Percentiles rank a stretch among this genome's conserved stretches.
These are phyloP conservation scores for Handroanthus guayacan DNA, from an alignment of 257 asterid genomes.

Conservation along the genomic window DNA sequence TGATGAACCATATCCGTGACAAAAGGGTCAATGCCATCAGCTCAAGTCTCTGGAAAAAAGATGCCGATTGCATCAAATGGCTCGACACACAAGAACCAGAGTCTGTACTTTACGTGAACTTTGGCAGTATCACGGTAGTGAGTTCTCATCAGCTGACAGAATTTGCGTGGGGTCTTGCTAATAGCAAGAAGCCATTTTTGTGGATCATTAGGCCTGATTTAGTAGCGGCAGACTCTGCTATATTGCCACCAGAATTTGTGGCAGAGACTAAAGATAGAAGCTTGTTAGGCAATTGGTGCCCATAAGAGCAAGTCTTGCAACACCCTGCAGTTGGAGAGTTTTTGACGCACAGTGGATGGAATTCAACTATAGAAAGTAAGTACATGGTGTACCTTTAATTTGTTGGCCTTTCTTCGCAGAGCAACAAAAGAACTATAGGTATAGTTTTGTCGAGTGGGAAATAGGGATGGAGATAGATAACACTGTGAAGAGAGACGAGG, in stretches of 20 bases:
- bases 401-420: conserved; percentile 64
- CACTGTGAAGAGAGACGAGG: conserved; percentile 50
- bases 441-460: conserved; percentile 50
- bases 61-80: conserved; percentile 45
- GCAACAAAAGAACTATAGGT: conserved; percentile 57
- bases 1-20: conserved; percentile 39
- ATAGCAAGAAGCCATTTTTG: conserved; percentile 45
- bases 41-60: conserved; percentile 56
- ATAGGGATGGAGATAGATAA: conserved; percentile 50
- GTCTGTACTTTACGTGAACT: conserved; percentile 55
- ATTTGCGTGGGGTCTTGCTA: conserved; percentile 65
- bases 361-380: conserved; percentile 30
- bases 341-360: conserved; percentile 62
- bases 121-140: conserved; percentile 54
- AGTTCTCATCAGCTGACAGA: conserved; percentile 50
- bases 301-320: conserved; percentile 51
- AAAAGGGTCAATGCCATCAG: conserved; percentile 33
- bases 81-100: conserved; percentile 43
- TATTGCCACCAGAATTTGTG: conserved; percentile 50
- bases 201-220: conserved; percentile 61
- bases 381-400: conserved; percentile 39
- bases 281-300: conserved; percentile 56
- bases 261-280: conserved; percentile 49
- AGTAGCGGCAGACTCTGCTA: conserved; percentile 45
- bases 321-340: conserved; percentile 61